phyloP scores from a whole-genome alignment of 805 yeast species.

The Saturnispora saitoi region DNA sequence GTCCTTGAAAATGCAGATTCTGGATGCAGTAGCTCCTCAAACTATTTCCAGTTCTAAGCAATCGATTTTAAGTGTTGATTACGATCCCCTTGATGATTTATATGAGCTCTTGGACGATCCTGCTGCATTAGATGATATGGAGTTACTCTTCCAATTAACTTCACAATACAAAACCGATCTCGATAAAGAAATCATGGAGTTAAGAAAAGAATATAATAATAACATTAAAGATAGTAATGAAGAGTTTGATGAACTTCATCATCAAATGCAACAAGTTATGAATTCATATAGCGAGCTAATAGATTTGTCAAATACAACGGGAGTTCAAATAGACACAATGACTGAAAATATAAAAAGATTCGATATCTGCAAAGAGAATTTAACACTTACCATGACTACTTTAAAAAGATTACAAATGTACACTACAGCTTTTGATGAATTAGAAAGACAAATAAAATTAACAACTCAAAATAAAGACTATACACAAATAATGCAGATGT shows the following conservation, averaged over 20 bases:
- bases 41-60: neutral
- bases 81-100: slow-evolving; percentile 49
- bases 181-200: slow-evolving; percentile 34
- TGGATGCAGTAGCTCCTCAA: slow-evolving; percentile 15
- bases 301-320: slow-evolving; percentile 44
- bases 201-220: slow-evolving; percentile 30
- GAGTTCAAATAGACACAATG: slow-evolving; percentile 52
- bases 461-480: slow-evolving; percentile 28
- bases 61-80: slow-evolving; percentile 22
- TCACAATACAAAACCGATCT: slow-evolving; percentile 42
- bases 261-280: slow-evolving; percentile 35
- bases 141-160: slow-evolving; percentile 41
- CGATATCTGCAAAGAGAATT: slow-evolving; percentile 76
- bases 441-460: slow-evolving; percentile 37
- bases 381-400: slow-evolving; percentile 78
- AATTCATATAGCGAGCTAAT: slow-evolving; percentile 40
- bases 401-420: slow-evolving; percentile 83
- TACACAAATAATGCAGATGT: slow-evolving; percentile 46
- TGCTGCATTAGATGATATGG: slow-evolving; percentile 41
- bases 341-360: slow-evolving; percentile 70
- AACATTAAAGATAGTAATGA: neutral
- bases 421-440: slow-evolving; percentile 59
- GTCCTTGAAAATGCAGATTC: slow-evolving; percentile 11
- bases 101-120: slow-evolving; percentile 43
- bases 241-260: slow-evolving; percentile 20